Conservation (phyloP, 2,329 filamentous ascomycete species). For the Colletotrichum spinosum region DNA sequence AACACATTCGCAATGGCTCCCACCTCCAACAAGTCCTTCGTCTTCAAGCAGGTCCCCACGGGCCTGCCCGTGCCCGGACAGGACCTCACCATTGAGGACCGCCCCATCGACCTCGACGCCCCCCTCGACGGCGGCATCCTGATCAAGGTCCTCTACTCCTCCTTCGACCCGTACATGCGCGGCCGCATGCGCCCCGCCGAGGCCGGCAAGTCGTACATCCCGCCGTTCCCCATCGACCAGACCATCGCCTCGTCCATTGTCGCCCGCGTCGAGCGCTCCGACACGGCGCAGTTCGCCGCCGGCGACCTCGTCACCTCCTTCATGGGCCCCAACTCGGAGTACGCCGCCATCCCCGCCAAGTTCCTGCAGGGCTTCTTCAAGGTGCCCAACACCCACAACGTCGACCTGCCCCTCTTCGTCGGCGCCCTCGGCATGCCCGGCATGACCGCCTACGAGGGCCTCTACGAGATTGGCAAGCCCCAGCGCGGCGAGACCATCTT, state of each 20-base stretch:
- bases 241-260: constrained; percentile 75
- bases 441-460: constrained; percentile 77
- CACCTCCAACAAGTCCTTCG: constrained; percentile 77
- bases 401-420: constrained; percentile 76
- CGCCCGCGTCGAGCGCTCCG: constrained; percentile 77
- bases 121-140: constrained; percentile 74
- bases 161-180: constrained; percentile 88
- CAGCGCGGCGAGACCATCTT: constrained; percentile 81
- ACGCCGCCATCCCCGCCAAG: constrained; percentile 49
- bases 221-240: constrained; percentile 70
- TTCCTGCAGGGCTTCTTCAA: constrained; percentile 36
- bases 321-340: constrained; percentile 73
- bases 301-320: constrained; percentile 61
- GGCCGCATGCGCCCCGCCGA: constrained; percentile 77
- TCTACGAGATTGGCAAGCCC: constrained; percentile 73
- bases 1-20: constrained; percentile 46
- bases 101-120: constrained; percentile 73
- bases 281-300: constrained; percentile 62
- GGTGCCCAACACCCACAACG: constrained; percentile 75
- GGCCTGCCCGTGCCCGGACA: constrained; percentile 77
- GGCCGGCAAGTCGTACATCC: constrained; percentile 72
- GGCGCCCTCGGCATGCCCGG: constrained; percentile 74
- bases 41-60: constrained; percentile 77
- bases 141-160: constrained; percentile 77
- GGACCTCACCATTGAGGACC: constrained; percentile 75